Evolutionary conservation across 805 yeast species (phyloP).

Genomic region (Yarrowia alimentaria): DNA sequence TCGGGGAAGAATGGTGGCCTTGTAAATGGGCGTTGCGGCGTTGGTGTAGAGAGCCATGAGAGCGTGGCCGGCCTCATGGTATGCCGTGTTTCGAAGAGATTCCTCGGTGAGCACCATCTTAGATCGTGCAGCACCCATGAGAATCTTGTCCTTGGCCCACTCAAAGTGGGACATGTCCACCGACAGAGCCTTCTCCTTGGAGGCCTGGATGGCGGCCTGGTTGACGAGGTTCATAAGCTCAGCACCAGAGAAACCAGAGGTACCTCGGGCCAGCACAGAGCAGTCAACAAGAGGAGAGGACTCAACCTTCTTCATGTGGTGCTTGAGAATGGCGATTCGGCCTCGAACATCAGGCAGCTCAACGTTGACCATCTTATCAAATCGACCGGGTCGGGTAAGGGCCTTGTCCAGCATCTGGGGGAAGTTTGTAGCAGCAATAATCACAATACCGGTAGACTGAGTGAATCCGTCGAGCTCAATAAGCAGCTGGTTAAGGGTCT

Average conservation of each 20-base stretch:
- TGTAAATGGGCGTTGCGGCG: constrained; percentile 93
- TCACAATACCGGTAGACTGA: constrained; percentile 87
- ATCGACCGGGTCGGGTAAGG: constrained; percentile 95
- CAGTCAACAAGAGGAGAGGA: constrained; percentile 83
- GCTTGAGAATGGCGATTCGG: constrained; percentile 84
- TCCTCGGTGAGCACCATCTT: constrained; percentile 98
- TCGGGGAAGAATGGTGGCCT: constrained; percentile 94
- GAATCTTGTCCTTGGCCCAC: constrained; percentile 98
- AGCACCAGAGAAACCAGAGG: constrained; percentile 98
- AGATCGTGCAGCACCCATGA: constrained; percentile 97
- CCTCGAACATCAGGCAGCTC: constrained; percentile 98
- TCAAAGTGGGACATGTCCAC: constrained; percentile 92
- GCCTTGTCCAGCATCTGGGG: constrained; percentile 97
- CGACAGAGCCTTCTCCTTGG: constrained; percentile 84
- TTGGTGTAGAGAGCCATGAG: constrained; percentile 93
- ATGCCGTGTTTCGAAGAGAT: constrained; percentile 89
- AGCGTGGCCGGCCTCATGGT: constrained; percentile 99
- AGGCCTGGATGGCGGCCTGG: constrained; percentile 97
- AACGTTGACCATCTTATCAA: constrained; percentile 92
- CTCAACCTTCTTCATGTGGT: constrained; percentile 89
- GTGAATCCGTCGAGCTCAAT: constrained; percentile 93
- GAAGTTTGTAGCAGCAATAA: constrained; percentile 97
- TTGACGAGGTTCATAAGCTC: constrained; percentile 92
- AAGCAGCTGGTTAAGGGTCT: constrained; percentile 89
- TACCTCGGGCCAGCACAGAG: constrained; percentile 88